Evolutionary conservation across 257 asterid species (phyloP), one percentile per base, ranked within the genome.

Genomic region (Nicotiana tabacum): DNA sequence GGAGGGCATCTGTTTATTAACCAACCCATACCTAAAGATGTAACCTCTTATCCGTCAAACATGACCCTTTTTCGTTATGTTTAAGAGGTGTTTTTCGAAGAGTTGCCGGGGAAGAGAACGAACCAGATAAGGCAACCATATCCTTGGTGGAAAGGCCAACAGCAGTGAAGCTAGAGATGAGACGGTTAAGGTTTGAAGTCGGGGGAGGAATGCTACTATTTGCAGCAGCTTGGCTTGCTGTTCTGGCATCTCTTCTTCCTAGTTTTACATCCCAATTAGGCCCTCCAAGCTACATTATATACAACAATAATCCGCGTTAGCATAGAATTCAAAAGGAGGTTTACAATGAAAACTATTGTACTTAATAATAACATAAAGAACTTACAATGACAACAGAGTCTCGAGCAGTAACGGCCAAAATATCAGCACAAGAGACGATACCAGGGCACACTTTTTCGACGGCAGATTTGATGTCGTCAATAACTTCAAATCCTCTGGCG

Each of bases 151-250:
- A 92, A 81, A 95, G 97, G 74, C 98, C 98, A 27, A 90, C 88
- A 21, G 90, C 79, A 76, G 17, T 89, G 86, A 93, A 94, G 70
- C 91, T 83, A 1, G 95, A 90, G 69, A 90, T 77, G 51, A 95
- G 94, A 85, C 88, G 87, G 62, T 86, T 95, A 43, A 94, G 93
- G 69, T 94, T 94, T 9, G 94, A 86, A 21, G 97, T 92, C 5
- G 98, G 99, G n/a, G 93, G 91, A 65, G 99, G 98, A 82, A 95
- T 91, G 87, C 91, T 87, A 30, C 81, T 91, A 85, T 94, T 92
- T 6, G 99, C 98, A 29, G 97, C 97, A 2, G 91, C 65, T 12
- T 79, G 86, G 91, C 97, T 95, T 15, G 99, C 93, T 5, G 97
- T 95, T 72, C 87, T 91, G 0, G 97, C 92, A 82, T 95, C 99